Conservation (phyloP, 106 monocot species). For the Xerophyta viscosa region DNA sequence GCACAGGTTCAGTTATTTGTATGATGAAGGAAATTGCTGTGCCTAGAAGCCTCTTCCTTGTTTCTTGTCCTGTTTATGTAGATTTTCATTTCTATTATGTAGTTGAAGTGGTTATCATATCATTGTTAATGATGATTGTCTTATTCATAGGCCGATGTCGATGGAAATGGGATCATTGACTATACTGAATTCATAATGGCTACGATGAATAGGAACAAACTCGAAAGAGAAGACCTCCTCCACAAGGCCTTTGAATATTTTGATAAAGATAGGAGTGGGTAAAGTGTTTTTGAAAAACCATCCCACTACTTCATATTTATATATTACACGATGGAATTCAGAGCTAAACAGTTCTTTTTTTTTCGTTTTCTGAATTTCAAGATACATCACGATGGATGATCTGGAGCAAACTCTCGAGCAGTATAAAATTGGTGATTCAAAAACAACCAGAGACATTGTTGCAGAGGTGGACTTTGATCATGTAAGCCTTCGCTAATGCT, state of each 20-base stretch:
- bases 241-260: slow-evolving; percentile 80
- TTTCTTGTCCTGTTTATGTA: background rate
- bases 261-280: slow-evolving; percentile 84
- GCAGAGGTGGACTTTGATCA: slow-evolving; percentile 71
- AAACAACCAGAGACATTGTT: slow-evolving; percentile 58
- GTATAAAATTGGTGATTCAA: slow-evolving; percentile 64
- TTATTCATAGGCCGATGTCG: slow-evolving; percentile 74
- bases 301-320: no score
- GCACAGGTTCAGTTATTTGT: no score
- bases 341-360: background rate
- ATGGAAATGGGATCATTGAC: slow-evolving; percentile 79
- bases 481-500: slow-evolving; percentile 38
- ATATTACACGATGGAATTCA: no score
- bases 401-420: slow-evolving; percentile 59
- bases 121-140: background rate
- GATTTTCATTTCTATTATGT: background rate
- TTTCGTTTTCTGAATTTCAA: slow-evolving; percentile 1
- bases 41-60: no score
- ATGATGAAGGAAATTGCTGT: no score
- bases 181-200: slow-evolving; percentile 78
- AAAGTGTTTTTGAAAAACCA: background rate
- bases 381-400: slow-evolving; percentile 75
- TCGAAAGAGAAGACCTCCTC: slow-evolving; percentile 69
- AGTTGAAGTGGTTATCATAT: background rate
- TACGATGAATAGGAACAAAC: slow-evolving; percentile 77